phyloP scores from a whole-genome alignment of 371 early-diverging fungal species.

The Chytridium lagenaria region DNA sequence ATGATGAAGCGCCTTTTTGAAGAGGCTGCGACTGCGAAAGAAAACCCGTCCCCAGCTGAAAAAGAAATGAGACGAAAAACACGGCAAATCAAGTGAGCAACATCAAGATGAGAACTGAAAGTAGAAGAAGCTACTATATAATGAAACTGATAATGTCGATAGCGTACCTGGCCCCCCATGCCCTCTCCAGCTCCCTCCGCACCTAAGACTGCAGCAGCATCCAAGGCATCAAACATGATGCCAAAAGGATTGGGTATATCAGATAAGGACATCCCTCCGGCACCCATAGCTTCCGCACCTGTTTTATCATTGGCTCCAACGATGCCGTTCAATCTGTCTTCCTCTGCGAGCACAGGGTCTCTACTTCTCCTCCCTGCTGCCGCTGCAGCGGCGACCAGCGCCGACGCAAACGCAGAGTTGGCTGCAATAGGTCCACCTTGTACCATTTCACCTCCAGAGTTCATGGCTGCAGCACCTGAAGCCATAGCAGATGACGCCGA shows the following conservation, averaged over 20 bases:
- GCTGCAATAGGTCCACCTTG: too few species aligned
- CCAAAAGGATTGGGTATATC: constrained; percentile 19
- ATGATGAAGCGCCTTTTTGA: neutral
- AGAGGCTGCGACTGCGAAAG: neutral
- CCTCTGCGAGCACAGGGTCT: neutral
- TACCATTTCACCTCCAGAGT: too few species aligned
- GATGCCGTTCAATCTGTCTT: neutral
- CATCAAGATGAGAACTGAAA: too few species aligned
- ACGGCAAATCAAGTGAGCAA: neutral
- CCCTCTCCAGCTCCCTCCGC: neutral
- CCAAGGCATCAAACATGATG: neutral
- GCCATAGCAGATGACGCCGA: neutral
- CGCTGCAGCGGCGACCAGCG: neutral
- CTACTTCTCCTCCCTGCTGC: neutral
- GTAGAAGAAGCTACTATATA: too few species aligned
- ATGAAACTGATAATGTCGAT: too few species aligned
- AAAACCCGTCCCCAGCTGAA: neutral
- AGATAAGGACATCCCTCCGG: neutral
- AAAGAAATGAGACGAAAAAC: neutral
- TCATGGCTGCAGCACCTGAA: too few species aligned
- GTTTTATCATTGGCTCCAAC: neutral
- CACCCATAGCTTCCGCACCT: neutral
- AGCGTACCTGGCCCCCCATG: neutral
- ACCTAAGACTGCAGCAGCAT: neutral
- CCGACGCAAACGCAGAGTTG: too few species aligned